Evolutionary conservation across 768 basidiomycete species (phyloP), one percentile per base, ranked within the genome.

Genomic region (Tulasnella sp.): DNA sequence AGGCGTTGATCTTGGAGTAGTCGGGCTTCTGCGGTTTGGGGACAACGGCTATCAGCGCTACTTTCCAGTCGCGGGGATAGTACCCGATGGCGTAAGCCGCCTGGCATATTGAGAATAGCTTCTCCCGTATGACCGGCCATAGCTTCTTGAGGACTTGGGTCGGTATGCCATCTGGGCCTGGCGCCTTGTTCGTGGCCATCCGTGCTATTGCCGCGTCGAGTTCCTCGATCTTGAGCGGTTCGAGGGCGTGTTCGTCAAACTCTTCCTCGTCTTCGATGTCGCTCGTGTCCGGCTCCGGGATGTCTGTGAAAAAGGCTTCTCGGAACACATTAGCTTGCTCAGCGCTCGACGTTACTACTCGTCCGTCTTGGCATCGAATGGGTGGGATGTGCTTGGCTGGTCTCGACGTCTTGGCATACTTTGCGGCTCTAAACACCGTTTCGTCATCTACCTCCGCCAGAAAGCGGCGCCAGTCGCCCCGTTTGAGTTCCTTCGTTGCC

Each of bases 81-180:
- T 77, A 51, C 10, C 76, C 20, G 4, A 78, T 51, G 2, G 26
- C 18, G 20, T 61, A 35, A 10, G 75, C 23, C 4, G 78, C 76
- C 15, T 70, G 37, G 74, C 77, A 75, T 5, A 78, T 55, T 13
- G 16, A 1, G 23, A 67, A 29, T 13, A 77, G 37, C 42, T 4
- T 0, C 6, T 44, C 26, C 0, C 44, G 67, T n/a, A 79, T 71
- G 3, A 61, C 11, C 9, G 3, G 2, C 40, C 55, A 46, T 9
- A 57, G 55, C 7, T 23, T 40, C 48, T 79, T 29, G 79, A 79
- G 70, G 13, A 51, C 10, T 23, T 37, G 57, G 69, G 39, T 48
- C 4, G 79, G 79, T 16, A 80, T 74, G 46, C 79, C 79, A 32
- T 80, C 79, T 3, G 48, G 73, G 15, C 79, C 79, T 23, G 79